Base-by-base conservation (phyloP, 1,284 basidiomycete species). In the Pholiota adiposa region DNA sequence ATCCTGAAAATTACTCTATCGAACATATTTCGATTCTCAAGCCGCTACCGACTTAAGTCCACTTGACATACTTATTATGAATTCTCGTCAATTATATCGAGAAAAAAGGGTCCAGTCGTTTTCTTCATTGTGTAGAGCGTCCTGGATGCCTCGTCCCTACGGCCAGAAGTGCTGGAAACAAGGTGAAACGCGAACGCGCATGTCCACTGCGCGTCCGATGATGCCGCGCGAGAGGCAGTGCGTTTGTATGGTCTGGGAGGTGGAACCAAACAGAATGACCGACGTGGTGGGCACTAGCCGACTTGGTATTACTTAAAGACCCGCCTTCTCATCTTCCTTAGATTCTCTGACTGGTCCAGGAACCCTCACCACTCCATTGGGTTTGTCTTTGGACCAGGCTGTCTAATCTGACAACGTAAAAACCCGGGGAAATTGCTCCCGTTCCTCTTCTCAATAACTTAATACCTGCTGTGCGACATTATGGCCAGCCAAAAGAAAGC, bases 401-500 rank as follows among this genome's bases (percentile, higher is more conserved):
- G 8, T 41, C 56, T 29, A 21, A 31, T 19, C 7, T 27, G 19
- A 33, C 18, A 19, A 14, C 40, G 25, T 21, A 27, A 50, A 43
- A n/a, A 40, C 18, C 14, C 7, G 29, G 14, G 36, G 36, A 38
- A 38, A 16, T 38, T 19, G 21, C 27, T 50, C 56, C 18, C 12
- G 41, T 23, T 51, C 33, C 36, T 27, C 29, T 21, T 14, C 23
- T 19, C 41, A 21, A 29, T 40, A 40, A 27, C 41, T 54, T 44
- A 36, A 27, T 25, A 38, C 29, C 38, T 51, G 48, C 46, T 40
- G 49, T 23, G 43, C 54, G 25, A 40, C 43, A 27, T 27, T 49
- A 64, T 65, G 63, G 54, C 66, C 21, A 48, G 63, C 51, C 60
- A 51, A 65, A 64, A 60, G 60, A 69, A 71, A 51, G 69, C 67